Evolutionary conservation across 805 yeast species (phyloP).

Genomic region (Wickerhamomyces chaumierensis): DNA sequence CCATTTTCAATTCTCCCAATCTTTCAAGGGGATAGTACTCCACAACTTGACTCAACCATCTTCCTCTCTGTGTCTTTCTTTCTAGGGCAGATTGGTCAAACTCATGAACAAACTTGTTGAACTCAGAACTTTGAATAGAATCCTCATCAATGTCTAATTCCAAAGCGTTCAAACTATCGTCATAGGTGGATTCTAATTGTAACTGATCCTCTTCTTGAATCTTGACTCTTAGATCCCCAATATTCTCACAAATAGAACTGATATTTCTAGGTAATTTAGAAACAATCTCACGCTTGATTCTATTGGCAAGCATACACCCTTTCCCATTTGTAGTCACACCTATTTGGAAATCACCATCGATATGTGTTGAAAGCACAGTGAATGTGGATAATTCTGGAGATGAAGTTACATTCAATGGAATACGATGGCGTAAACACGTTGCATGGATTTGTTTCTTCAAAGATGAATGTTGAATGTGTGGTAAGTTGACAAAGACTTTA

Average conservation of each 20-base stretch:
- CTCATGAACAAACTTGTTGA: slow-evolving; percentile 55
- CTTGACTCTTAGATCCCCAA: slow-evolving; percentile 52
- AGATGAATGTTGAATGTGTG: slow-evolving; percentile 17
- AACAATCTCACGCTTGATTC: slow-evolving; percentile 67
- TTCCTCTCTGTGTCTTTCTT: slow-evolving; percentile 45
- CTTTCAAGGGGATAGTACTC: slow-evolving; percentile 76
- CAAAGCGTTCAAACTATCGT: slow-evolving; percentile 30
- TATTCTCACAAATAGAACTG: slow-evolving; percentile 53
- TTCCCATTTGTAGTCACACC: slow-evolving; percentile 82
- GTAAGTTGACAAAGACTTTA: slow-evolving; percentile 54
- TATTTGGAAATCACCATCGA: slow-evolving; percentile 64
- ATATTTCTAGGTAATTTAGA: slow-evolving; percentile 57
- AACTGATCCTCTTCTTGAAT: slow-evolving; percentile 42
- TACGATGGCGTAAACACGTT: slow-evolving; percentile 49
- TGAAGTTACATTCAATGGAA: slow-evolving; percentile 77
- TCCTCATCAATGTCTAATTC: slow-evolving; percentile 62
- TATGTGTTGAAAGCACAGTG: slow-evolving; percentile 59
- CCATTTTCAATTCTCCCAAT: slow-evolving; percentile 47
- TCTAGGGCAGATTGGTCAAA: slow-evolving; percentile 41
- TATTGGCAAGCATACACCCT: slow-evolving; percentile 78
- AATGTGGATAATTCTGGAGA: slow-evolving; percentile 64
- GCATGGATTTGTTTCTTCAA: slow-evolving; percentile 32
- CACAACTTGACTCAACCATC: slow-evolving; percentile 84
- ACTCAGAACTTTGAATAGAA: slow-evolving; percentile 42
- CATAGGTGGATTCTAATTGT: slow-evolving; percentile 14